A percentile compares a stretch with the other conserved stretches of the same genome.
Evolutionary conservation across 352 stramenopile genomes (phyloP).

Genomic region (Phytophthora macrochlamydospora): DNA sequence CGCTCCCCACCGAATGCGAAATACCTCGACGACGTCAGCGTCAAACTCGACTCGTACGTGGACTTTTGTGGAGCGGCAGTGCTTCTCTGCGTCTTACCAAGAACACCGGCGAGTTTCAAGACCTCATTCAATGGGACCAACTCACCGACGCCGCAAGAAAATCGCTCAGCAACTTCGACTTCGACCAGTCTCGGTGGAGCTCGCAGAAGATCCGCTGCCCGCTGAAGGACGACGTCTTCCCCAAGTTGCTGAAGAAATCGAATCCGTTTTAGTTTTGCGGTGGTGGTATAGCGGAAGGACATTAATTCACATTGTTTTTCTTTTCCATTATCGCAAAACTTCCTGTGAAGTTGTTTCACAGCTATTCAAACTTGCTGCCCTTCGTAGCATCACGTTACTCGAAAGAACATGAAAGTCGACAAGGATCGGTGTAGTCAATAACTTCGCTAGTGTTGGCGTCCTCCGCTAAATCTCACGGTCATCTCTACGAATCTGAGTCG

Average conservation of each 20-base stretch:
- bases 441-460: too few species aligned
- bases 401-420: too few species aligned
- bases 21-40: neutral
- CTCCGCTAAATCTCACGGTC: too few species aligned
- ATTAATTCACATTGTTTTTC: too few species aligned
- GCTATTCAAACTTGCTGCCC: too few species aligned
- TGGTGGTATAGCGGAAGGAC: too few species aligned
- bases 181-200: neutral
- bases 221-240: neutral
- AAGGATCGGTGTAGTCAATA: too few species aligned
- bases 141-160: neutral
- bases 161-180: neutral
- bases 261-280: neutral
- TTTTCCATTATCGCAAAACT: too few species aligned
- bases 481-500: too few species aligned
- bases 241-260: neutral
- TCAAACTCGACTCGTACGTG: neutral
- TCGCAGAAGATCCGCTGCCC: neutral
- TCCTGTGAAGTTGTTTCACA: too few species aligned
- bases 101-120: neutral
- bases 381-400: too few species aligned
- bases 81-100: neutral
- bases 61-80: neutral
- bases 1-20: neutral
- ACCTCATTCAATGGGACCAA: conserved; percentile 1